Percentiles rank a stretch among this genome's conserved stretches.
phyloP scores from a whole-genome alignment of 306 rosid species.

The Hylodesmum podocarpum region DNA sequence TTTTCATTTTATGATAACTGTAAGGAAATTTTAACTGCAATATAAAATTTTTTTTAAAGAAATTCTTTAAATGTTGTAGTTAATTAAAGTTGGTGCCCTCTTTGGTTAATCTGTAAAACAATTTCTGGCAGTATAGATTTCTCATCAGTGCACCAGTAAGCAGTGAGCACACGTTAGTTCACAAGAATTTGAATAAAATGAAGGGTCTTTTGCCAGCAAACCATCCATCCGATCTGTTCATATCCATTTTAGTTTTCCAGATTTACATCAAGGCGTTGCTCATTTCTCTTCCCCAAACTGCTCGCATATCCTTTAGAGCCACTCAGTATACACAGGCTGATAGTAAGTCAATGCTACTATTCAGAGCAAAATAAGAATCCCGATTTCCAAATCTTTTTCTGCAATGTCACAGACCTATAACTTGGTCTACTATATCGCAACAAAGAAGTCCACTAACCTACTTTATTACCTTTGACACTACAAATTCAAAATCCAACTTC shows the following conservation, averaged over 20 bases:
- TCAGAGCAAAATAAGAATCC: background rate
- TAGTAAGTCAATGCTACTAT: background rate
- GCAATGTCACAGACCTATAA: background rate
- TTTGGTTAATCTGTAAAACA: background rate
- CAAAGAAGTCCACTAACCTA: background rate
- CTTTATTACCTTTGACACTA: slow-evolving; percentile 1
- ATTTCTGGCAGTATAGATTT: background rate
- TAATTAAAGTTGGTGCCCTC: background rate
- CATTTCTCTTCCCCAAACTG: background rate
- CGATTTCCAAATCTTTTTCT: background rate
- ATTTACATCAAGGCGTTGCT: background rate
- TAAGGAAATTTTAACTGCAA: background rate
- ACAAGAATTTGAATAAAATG: background rate
- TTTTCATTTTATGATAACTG: background rate
- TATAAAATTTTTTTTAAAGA: background rate
- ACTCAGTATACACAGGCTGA: background rate
- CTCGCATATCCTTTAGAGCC: slow-evolving; percentile 7
- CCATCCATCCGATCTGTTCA: background rate
- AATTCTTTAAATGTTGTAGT: background rate
- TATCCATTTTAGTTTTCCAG: background rate
- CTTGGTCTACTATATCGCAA: background rate
- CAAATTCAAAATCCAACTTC: background rate
- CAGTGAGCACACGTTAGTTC: background rate
- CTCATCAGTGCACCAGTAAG: background rate
- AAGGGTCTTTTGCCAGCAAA: background rate